Conservation (phyloP, 257 asterid species). For the Przewalskia tangutica region DNA sequence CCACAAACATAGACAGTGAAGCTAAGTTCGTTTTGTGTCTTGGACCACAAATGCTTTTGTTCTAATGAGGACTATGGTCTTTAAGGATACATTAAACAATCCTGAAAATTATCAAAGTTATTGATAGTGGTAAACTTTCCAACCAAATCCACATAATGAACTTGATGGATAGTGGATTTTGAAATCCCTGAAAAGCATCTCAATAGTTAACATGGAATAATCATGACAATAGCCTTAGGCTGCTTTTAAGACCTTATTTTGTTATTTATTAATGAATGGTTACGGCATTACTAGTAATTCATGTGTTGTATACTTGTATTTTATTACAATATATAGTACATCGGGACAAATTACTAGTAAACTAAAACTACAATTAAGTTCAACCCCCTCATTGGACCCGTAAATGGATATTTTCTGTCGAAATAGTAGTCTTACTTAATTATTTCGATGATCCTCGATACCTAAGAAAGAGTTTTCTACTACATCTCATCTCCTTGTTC, state of each 20-base stretch:
- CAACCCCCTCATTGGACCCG: no score
- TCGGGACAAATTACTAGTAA: background rate
- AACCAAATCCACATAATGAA: conserved; percentile 3
- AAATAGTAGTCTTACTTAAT: no score
- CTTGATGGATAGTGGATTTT: background rate
- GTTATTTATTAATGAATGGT: background rate
- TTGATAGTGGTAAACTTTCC: background rate
- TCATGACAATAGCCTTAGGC: background rate
- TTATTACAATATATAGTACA: background rate
- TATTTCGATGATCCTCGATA: no score
- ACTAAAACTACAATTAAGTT: background rate
- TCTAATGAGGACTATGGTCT: background rate
- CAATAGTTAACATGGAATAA: background rate
- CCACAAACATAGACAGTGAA: conserved; percentile 2
- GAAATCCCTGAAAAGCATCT: background rate
- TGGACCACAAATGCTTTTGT: background rate
- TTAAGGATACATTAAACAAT: background rate
- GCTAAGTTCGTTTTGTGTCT: background rate
- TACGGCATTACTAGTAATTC: background rate
- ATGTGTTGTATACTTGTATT: background rate
- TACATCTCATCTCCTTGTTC: background rate
- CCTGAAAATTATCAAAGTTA: background rate
- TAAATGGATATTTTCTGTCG: no score
- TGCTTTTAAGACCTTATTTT: background rate
- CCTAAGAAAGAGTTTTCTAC: no score